Evolutionary conservation across 768 basidiomycete species (phyloP), one percentile per base, ranked within the genome.

Genomic region (Lyophyllum semitale): DNA sequence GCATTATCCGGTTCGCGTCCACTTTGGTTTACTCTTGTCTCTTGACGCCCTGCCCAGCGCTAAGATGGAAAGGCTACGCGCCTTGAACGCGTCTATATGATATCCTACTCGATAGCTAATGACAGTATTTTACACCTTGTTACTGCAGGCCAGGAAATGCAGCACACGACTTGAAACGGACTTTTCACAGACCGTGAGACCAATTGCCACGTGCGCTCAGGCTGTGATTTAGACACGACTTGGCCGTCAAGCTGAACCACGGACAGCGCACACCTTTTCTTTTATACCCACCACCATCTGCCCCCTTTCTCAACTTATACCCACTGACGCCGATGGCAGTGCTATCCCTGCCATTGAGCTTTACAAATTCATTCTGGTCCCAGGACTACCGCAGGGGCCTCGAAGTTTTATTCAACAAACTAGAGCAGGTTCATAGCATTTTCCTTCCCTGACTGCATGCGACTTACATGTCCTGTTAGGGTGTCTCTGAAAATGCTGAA

Each of bases 341-440:
- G 60, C 75, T 96, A 59, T 91, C 93, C 41, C 84, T 95, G 65
- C 94, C 94, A n/a, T 78, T 93, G 55, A 82, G 83, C 15, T 97
- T 97, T 69, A 84, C 80, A 53, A 95, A 96, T 70, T 95, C 93
- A 27, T 97, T 97, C 77, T 97, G 95, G 95, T 84, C 93, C 15
- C 88, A 92, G 69, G 93, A 95, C 75, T 95, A 93, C 67, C 80
- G 91, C 42, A 83, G 75, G 55, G 95, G 94, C 30, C 79, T 97
- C 26, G 85, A 96, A 59, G 82, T 89, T 22, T 72, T 94, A 29
- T 93, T 84, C 67, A 70, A 66, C 41, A 88, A 91, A 70, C 83
- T 94, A 23, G 88, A 93, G 62, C 88, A 91, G 80, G 92, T 88
- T 57, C 46, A 76, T 63, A 13, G 30, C 30, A 46, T 33, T 37